These are phyloP conservation scores for Pestalotiopsis sp. DNA, from an alignment of 2,329 filamentous ascomycete genomes.

Conservation along the genomic window DNA sequence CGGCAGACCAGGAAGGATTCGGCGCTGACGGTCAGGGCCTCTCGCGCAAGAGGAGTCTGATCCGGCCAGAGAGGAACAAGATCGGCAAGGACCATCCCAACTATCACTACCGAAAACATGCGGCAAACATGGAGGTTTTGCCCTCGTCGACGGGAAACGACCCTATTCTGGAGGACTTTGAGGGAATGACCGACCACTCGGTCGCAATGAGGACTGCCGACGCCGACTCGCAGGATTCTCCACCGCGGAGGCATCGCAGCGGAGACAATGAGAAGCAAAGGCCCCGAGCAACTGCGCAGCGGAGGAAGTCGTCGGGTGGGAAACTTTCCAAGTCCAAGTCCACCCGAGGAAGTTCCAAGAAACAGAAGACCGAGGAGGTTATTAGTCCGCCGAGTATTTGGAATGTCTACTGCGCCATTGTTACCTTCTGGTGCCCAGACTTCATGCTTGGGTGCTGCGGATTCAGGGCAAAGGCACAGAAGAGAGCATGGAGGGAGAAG, in stretches of 20 bases:
- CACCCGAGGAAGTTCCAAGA: constrained; percentile 48
- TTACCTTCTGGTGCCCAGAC: constrained; percentile 94
- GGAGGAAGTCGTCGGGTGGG: constrained; percentile 49
- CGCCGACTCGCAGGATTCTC: constrained; percentile 47
- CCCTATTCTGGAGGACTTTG: constrained; percentile 78
- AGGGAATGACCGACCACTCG: constrained; percentile 62
- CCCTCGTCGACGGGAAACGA: constrained; percentile 94
- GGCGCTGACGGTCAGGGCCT: constrained; percentile 33
- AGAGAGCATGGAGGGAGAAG: constrained; percentile 95
- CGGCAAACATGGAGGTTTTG: constrained; percentile 85
- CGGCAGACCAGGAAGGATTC: constrained; percentile 36
- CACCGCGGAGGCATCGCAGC: constrained; percentile 37
- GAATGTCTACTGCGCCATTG: constrained; percentile 91
- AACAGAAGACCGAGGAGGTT: constrained; percentile 59
- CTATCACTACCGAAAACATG: constrained; percentile 94
- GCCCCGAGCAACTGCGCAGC: constrained; percentile 38
- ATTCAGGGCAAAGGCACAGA: constrained; percentile 81
- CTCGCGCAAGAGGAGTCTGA: constrained; percentile 81
- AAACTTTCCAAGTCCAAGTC: constrained; percentile 63
- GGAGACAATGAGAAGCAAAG: constrained; percentile 40
- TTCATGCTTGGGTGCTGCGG: constrained; percentile 84
- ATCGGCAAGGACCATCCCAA: constrained; percentile 89
- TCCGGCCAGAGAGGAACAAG: constrained; percentile 84
- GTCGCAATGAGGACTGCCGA: constrained; percentile 46
- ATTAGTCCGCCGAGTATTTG: constrained; percentile 83